Percentiles rank a stretch among this genome's conserved stretches.
phyloP scores from a whole-genome alignment of 1,284 basidiomycete species.

The Ganoderma resinaceum region DNA sequence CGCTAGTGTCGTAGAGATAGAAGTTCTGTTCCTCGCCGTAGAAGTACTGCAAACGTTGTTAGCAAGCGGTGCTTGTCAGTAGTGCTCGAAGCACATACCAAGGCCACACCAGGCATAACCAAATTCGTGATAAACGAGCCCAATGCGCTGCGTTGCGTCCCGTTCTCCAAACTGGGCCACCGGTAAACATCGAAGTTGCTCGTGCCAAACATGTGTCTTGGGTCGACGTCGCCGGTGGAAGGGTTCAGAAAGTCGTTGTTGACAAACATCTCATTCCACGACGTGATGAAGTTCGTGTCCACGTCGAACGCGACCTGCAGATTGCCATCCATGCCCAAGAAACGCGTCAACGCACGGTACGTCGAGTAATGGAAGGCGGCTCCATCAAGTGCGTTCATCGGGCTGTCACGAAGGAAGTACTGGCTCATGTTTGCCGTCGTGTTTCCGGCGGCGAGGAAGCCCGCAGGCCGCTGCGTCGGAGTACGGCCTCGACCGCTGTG shows the following conservation, averaged over 20 bases:
- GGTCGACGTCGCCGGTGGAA: conserved; percentile 71
- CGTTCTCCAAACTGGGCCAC: conserved; percentile 88
- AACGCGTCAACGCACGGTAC: conserved; percentile 83
- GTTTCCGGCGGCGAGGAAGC: conserved; percentile 73
- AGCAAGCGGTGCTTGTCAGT: conserved; percentile 16
- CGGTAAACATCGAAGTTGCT: conserved; percentile 94
- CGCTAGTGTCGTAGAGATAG: conserved; percentile 84
- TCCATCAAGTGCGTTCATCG: conserved; percentile 71
- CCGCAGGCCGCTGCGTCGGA: conserved; percentile 67
- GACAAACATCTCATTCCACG: conserved; percentile 91
- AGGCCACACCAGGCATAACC: conserved; percentile 86
- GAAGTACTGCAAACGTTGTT: conserved; percentile 55
- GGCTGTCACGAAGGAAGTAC: conserved; percentile 80
- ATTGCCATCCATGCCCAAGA: conserved; percentile 94
- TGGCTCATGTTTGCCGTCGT: conserved; percentile 64
- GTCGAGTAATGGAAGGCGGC: conserved; percentile 93
- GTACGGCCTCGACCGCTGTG: conserved; percentile 85
- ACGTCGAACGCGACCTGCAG: conserved; percentile 88
- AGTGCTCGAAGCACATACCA: conserved; percentile 52
- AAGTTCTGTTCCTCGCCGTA: conserved; percentile 92
- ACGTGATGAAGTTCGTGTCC: conserved; percentile 79
- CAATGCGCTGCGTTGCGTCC: conserved; percentile 76
- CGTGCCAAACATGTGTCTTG: conserved; percentile 87
- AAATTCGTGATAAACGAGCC: conserved; percentile 81
- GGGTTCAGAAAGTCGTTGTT: conserved; percentile 88